Evolutionary conservation across 805 yeast species (phyloP).

Genomic region (Ogataea dorogensis): DNA sequence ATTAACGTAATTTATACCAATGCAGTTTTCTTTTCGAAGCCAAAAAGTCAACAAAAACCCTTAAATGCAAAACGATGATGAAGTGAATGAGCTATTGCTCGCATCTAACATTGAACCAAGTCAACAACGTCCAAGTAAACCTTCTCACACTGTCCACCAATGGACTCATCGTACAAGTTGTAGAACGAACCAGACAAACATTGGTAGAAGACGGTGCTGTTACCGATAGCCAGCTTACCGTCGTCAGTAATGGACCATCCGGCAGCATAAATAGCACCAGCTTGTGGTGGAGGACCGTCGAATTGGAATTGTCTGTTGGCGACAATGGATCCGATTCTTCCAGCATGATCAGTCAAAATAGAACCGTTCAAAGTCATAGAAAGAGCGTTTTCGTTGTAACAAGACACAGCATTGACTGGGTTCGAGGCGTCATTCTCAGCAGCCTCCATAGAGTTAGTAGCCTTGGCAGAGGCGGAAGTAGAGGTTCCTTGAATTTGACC

Average conservation of each 20-base stretch:
- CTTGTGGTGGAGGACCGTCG: constrained; percentile 67
- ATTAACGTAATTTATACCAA: constrained; percentile 7
- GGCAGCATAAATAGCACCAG: constrained; percentile 52
- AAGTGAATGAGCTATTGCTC: constrained; percentile 13
- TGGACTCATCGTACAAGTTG: constrained; percentile 53
- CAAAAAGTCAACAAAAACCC: constrained; percentile 14
- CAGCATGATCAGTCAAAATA: constrained; percentile 43
- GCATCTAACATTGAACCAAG: constrained; percentile 36
- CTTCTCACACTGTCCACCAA: constrained; percentile 45
- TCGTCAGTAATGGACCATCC: constrained; percentile 50
- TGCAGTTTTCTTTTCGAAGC: constrained; percentile 17
- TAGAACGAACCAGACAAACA: constrained; percentile 57
- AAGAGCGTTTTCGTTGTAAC: constrained; percentile 39
- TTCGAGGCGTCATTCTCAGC: constrained; percentile 34
- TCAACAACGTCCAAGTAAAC: constrained; percentile 47
- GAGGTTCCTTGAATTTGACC: constrained; percentile 24
- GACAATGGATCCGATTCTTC: constrained; percentile 59
- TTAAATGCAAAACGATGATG: constrained; percentile 19
- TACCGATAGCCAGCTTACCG: constrained; percentile 51
- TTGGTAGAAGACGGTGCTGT: constrained; percentile 48
- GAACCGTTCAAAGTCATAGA: constrained; percentile 43
- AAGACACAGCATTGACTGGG: constrained; percentile 33
- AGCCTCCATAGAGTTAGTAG: constrained; percentile 19
- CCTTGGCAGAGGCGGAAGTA: constrained; percentile 20
- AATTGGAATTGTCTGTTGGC: constrained; percentile 66